Evolutionary conservation across 2,329 filamentous ascomycete species (phyloP).

Genomic region (Tolypocladium sp.): DNA sequence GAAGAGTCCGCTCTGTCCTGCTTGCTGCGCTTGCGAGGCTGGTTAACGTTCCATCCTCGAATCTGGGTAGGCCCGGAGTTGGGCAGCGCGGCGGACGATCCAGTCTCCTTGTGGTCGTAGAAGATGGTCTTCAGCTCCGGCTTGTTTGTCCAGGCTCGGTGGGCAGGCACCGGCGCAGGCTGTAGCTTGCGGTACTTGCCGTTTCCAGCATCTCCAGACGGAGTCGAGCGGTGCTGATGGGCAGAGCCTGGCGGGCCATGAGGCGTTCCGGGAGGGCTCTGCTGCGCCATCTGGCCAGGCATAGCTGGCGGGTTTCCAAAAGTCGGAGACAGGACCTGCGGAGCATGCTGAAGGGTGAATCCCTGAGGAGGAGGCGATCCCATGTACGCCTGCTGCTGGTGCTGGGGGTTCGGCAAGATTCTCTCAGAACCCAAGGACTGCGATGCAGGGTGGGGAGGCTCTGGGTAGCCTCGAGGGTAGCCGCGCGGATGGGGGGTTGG

Average conservation of each 20-base stretch:
- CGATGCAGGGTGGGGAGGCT: slow-evolving; percentile 18
- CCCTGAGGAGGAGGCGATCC: slow-evolving; percentile 22
- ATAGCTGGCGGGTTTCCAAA: slow-evolving; percentile 21
- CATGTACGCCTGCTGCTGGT: slow-evolving; percentile 17
- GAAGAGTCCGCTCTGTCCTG: slow-evolving; percentile 20
- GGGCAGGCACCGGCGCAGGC: slow-evolving; percentile 45
- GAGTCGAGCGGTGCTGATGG: slow-evolving; percentile 26
- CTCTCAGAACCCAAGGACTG: slow-evolving; percentile 20
- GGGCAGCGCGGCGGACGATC: slow-evolving; percentile 44
- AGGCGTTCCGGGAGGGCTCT: slow-evolving; percentile 25
- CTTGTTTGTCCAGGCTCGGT: slow-evolving; percentile 35
- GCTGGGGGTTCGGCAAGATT: slow-evolving; percentile 22
- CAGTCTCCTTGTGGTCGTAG: slow-evolving; percentile 52
- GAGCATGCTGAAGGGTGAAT: slow-evolving; percentile 11
- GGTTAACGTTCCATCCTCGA: slow-evolving; percentile 45
- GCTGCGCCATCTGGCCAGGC: slow-evolving; percentile 21
- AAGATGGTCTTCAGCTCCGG: slow-evolving; percentile 49
- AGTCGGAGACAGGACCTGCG: slow-evolving; percentile 26
- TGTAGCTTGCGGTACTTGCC: slow-evolving; percentile 49
- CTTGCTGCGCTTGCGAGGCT: slow-evolving; percentile 26
- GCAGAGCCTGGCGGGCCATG: slow-evolving; percentile 18
- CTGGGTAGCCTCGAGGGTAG: slow-evolving; percentile 21
- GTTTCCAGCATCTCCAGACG: slow-evolving; percentile 25
- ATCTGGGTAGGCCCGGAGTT: slow-evolving; percentile 47
- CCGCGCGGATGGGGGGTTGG: slow-evolving; percentile 15